Conservation (phyloP, 108 stramenopile genomes). For the Skeletonema menzelii region DNA sequence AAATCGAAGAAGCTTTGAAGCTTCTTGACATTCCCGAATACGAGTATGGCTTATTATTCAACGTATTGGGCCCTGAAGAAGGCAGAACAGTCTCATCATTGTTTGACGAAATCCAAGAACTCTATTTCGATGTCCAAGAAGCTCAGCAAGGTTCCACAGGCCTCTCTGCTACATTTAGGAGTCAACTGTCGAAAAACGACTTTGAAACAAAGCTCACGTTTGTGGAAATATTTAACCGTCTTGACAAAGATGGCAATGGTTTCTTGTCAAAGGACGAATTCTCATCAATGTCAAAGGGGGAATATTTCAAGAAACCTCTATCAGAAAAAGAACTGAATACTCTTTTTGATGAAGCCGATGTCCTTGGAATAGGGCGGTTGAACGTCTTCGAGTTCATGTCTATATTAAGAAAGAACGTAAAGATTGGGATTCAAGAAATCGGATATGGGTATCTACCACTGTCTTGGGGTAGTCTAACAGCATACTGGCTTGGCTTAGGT, state of each 20-base stretch:
- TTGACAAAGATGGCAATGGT: slow-evolving; percentile 32
- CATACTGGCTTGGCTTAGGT: slow-evolving; percentile 47
- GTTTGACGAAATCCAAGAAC: slow-evolving; percentile 35
- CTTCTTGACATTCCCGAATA: slow-evolving; percentile 18
- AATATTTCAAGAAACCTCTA: slow-evolving; percentile 35
- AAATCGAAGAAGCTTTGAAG: slow-evolving; percentile 30
- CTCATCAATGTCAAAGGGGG: slow-evolving; percentile 20
- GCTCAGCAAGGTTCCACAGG: background rate
- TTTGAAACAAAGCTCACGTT: slow-evolving; percentile 38
- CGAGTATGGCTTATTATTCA: slow-evolving; percentile 7
- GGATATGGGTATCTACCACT: slow-evolving; percentile 46
- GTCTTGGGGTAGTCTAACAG: slow-evolving; percentile 44
- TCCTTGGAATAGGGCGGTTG: slow-evolving; percentile 19
- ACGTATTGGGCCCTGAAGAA: slow-evolving; percentile 6
- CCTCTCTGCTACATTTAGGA: slow-evolving; percentile 6
- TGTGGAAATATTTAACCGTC: slow-evolving; percentile 42
- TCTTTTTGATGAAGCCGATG: slow-evolving; percentile 34
- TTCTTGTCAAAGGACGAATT: slow-evolving; percentile 38
- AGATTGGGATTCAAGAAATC: slow-evolving; percentile 32
- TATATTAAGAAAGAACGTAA: slow-evolving; percentile 38
- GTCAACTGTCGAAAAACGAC: slow-evolving; percentile 17
- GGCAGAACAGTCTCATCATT: slow-evolving; percentile 19
- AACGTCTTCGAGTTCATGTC: slow-evolving; percentile 50
- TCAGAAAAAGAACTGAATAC: slow-evolving; percentile 20
- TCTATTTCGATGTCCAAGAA: slow-evolving; percentile 34